Conservation (phyloP, 108 stramenopile genomes). For the Aurantiochytrium sp. region DNA sequence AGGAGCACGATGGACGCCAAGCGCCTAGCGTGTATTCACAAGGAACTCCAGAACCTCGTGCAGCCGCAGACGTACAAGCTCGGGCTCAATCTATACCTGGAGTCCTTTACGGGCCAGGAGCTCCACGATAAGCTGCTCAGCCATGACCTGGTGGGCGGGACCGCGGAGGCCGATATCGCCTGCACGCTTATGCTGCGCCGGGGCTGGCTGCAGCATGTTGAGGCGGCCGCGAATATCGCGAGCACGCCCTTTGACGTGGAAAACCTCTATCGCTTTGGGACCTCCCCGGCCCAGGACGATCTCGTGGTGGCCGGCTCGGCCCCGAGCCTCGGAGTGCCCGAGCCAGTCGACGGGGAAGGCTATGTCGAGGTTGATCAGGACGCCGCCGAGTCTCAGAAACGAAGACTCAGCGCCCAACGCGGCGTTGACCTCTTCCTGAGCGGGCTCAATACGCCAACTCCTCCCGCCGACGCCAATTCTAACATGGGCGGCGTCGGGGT, state of each 20-base stretch:
- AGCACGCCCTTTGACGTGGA: neutral
- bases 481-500: neutral
- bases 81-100: neutral
- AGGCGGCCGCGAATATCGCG: neutral
- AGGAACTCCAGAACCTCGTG: neutral
- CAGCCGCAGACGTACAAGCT: neutral
- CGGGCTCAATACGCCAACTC: neutral
- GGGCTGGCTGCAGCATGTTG: neutral
- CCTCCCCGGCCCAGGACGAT: too few relatives aligned
- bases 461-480: neutral
- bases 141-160: neutral
- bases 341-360: too few relatives aligned
- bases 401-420: neutral
- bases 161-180: neutral
- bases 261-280: neutral
- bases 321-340: neutral
- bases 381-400: neutral
- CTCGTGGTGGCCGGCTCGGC: neutral
- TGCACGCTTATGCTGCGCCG: neutral
- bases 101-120: neutral
- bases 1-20: neutral
- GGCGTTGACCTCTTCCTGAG: neutral
- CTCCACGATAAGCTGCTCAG: neutral
- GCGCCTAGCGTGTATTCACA: neutral
- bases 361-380: too few relatives aligned